These are phyloP conservation scores for Cytospora schulzeri DNA, from an alignment of 2,329 filamentous ascomycete genomes.

Conservation along the genomic window DNA sequence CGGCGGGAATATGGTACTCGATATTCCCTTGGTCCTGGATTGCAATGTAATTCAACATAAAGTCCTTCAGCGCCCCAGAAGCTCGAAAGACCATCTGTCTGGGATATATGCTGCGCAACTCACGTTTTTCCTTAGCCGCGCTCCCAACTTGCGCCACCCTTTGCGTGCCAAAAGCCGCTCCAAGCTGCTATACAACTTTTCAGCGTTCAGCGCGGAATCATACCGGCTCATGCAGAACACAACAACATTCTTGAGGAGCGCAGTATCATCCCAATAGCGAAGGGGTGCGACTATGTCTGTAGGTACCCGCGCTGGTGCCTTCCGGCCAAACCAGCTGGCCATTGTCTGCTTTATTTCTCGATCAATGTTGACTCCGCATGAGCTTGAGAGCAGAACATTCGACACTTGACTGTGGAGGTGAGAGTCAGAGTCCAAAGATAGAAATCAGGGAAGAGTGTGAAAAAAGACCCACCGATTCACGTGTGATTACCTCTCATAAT, in stretches of 20 bases:
- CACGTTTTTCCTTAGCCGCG: slow-evolving; percentile 31
- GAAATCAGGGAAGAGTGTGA: too few species aligned
- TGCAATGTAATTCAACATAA: slow-evolving; percentile 1
- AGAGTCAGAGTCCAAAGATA: too few species aligned
- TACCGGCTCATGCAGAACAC: slow-evolving; percentile 34
- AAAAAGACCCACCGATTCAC: too few species aligned
- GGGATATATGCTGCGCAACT: not conserved
- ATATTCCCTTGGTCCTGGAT: slow-evolving; percentile 32
- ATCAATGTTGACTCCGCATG: not conserved
- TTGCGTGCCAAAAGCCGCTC: slow-evolving; percentile 28
- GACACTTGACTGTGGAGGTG: too few species aligned
- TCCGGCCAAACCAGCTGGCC: not conserved
- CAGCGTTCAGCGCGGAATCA: slow-evolving; percentile 33
- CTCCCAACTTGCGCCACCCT: slow-evolving; percentile 34
- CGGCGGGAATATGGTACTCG: slow-evolving; percentile 44
- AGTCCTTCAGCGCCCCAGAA: too few species aligned
- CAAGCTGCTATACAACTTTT: slow-evolving; percentile 29
- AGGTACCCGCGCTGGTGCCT: not conserved
- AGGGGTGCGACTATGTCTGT: slow-evolving; percentile 30
- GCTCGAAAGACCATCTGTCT: too few species aligned
- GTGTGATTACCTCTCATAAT: too few species aligned
- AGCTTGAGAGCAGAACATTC: too few species aligned
- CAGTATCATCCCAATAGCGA: slow-evolving; percentile 33
- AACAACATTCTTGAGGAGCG: slow-evolving; percentile 30
- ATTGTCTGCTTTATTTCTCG: not conserved